Evolutionary conservation across 257 asterid species (phyloP), one percentile per base, ranked within the genome.

Genomic region (Solanum piurae): DNA sequence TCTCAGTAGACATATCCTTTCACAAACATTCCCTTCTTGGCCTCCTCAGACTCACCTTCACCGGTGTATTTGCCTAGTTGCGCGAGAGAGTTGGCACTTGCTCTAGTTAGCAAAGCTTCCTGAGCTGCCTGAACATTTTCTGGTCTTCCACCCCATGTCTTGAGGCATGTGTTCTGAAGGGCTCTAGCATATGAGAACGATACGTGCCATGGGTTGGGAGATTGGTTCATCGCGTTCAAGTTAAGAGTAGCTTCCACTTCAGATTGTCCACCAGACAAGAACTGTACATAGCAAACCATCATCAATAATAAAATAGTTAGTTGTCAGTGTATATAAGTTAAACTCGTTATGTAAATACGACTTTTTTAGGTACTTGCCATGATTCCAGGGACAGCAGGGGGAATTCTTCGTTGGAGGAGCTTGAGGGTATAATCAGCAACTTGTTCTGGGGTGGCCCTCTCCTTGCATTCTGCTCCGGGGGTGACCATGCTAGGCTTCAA

Each of bases 401-500:
- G 98, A 69, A 94, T 87, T 89, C 98, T 93, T 80, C 94, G 69
- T 12, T 93, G 91, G 83, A 94, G 95, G 82, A 94, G 94, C 82
- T 85, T 91, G 52, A 94, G 98, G 42, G 98, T 93, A 91, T 93
- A 92, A 5, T 88, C 92, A n/a, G 98, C 94, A 72, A 94, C 95
- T 46, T 89, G 89, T 36, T 91, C 89, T 0, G 98, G 96, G 14
- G 93, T 90, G 62, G 94, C 98, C 92, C 82, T 92, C 0, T 91
- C 95, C 77, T 93, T 91, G 92, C 93, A 49, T 21, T 94, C 96
- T 8, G 95, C 95, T 73, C 96, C 95, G 6, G 96, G 96, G 52
- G 98, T 94, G 27, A 92, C 97, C 97, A 94, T 95, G 88, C 97
- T 94, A 58, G 98, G 97, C 92, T 95, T 95, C 90, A 95, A 86